Base-by-base conservation (phyloP, 257 asterid species). In the Ehretia macrophylla region DNA sequence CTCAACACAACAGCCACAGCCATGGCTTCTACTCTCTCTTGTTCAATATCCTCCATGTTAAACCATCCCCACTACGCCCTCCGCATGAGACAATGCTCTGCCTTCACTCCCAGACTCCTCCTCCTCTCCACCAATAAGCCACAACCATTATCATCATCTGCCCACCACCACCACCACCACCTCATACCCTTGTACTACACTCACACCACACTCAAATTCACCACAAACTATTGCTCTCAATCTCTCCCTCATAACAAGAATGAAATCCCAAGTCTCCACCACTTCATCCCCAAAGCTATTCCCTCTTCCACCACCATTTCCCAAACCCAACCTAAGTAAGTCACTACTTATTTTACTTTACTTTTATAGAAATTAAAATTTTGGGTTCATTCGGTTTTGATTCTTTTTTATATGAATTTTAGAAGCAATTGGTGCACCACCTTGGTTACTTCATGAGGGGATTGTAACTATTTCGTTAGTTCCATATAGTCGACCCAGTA, bases 281-380 rank as follows among this genome's bases (percentile, higher is more conserved):
- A 80, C 42, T 90, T 90, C 75, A 78, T 83, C 72, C 81, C 90
- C 67, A 79, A 83, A 75, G 85, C 90, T 68, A 50, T 76, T 17
- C 38, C 64, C 18, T 44, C 79, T 23, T 23, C 82, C 39, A 27
- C 75, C 55, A 52, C 73, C 10, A 73, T 76, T 51, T 78, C 84
- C 27, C 77, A 74, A 50, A 65, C 81, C 37, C 87, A 81, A 32
- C 42, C 68, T 11, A 84, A 83, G 96, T 85, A 81, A 70, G 93
- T 75, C 16, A 11, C 64, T 42, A 18, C 11, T n/a, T 5, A 10
- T 37, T 18, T 35, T 32, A 9, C 20, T 4, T 22, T 9, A 23
- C 19, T 27, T 32, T 44, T 0, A 44, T 10, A 6, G 18, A 14
- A 18, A 11, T 53, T 32, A 18, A 16, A 10, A 18, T 21, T 32